These are phyloP conservation scores for Selaginella moellendorffii DNA, from an alignment of 75 land plant genomes.

Conservation along the genomic window DNA sequence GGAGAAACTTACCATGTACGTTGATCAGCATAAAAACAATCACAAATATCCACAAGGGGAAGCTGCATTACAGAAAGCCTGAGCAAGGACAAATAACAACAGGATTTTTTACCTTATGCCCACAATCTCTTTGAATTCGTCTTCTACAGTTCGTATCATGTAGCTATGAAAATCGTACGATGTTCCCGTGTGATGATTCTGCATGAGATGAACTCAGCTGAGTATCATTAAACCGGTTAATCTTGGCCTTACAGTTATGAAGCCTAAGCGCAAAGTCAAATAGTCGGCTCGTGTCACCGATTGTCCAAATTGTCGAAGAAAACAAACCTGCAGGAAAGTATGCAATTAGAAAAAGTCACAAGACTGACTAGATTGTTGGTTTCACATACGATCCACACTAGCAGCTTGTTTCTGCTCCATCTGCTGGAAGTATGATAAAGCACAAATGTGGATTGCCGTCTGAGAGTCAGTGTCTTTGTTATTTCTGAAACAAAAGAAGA, in stretches of 20 bases:
- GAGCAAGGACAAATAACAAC: neutral
- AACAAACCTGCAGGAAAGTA: conserved; percentile 4
- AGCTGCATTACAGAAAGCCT: neutral
- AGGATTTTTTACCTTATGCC: conserved; percentile 69
- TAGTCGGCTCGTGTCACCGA: conserved; percentile 4
- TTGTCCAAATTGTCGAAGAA: neutral
- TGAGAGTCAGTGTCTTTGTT: conserved; percentile 18
- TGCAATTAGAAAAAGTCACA: neutral
- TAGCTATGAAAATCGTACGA: conserved; percentile 71
- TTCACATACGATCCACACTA: conserved; percentile 71
- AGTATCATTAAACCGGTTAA: neutral
- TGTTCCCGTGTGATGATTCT: conserved; percentile 54
- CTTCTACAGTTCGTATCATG: conserved; percentile 81
- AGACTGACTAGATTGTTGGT: neutral
- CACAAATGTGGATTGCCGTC: conserved; percentile 59
- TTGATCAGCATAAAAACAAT: neutral
- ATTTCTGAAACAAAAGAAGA: no score
- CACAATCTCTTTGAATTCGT: conserved; percentile 62
- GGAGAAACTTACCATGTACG: neutral
- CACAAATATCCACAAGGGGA: neutral
- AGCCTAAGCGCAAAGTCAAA: neutral
- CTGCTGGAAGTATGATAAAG: conserved; percentile 71
- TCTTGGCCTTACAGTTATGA: conserved; percentile 17
- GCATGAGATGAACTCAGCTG: conserved; percentile 14
- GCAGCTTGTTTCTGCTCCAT: conserved; percentile 63